A percentile compares a stretch with the other conserved stretches of the same genome.
Evolutionary conservation across 192 early-diverging fungal genomes (phyloP).

Genomic region (Mortierella claussenii): DNA sequence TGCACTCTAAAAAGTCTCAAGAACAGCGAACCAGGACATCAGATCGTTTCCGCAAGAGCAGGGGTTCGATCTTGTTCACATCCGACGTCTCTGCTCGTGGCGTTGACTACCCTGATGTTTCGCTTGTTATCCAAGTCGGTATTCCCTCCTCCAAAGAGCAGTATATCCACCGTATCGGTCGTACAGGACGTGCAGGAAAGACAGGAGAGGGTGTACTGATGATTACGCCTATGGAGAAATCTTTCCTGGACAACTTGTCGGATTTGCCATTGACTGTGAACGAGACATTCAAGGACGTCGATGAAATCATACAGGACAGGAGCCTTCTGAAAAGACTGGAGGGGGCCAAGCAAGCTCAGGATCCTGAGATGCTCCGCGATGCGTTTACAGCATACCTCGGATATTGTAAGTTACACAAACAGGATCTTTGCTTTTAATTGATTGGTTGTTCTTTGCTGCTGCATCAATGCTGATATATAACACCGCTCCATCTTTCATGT

Average conservation of each 20-base stretch:
- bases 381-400: constrained; percentile 71
- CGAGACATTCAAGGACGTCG: constrained; percentile 51
- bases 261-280: constrained; percentile 69
- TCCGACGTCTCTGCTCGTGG: constrained; percentile 97
- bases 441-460: not conserved
- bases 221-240: constrained; percentile 80
- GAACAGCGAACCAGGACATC: constrained; percentile 74
- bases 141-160: constrained; percentile 83
- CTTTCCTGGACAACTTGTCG: constrained; percentile 69
- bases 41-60: constrained; percentile 75
- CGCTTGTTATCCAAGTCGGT: constrained; percentile 90
- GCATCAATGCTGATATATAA: too few relatives aligned
- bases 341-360: constrained; percentile 54
- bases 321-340: constrained; percentile 15
- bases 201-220: constrained; percentile 88
- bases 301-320: constrained; percentile 44
- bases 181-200: constrained; percentile 96
- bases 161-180: constrained; percentile 96
- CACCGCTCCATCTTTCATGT: constrained; percentile 1
- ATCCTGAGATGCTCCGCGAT: constrained; percentile 59
- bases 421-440: not conserved
- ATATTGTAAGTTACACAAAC: constrained; percentile 39
- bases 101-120: constrained; percentile 96
- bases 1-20: constrained; percentile 88
- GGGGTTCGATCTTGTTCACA: constrained; percentile 82